Evolutionary conservation across 1,139 yeast species (phyloP).

Genomic region (Kodamaea fungicola): DNA sequence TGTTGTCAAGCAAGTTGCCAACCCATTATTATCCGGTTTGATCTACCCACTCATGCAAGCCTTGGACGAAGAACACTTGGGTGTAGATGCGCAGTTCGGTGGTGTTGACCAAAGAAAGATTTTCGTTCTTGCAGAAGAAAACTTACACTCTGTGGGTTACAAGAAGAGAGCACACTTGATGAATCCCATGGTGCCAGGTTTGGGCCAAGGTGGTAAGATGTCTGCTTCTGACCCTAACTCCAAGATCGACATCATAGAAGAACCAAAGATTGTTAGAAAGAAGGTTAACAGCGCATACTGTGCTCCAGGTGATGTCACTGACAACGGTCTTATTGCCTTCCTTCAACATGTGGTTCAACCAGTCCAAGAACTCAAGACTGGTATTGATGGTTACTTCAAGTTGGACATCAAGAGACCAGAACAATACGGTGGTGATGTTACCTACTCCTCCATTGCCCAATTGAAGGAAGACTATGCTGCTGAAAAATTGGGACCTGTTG

Average conservation of each 20-base stretch:
- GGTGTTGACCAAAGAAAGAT: slow-evolving; percentile 99
- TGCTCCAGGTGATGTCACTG: slow-evolving; percentile 90
- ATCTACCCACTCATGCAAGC: slow-evolving; percentile 99
- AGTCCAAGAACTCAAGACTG: slow-evolving; percentile 68
- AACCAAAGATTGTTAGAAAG: slow-evolving; percentile 82
- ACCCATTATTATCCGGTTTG: slow-evolving; percentile 89
- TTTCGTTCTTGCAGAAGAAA: slow-evolving; percentile 95
- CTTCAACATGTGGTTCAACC: slow-evolving; percentile 83
- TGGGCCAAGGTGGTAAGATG: slow-evolving; percentile 97
- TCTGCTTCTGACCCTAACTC: slow-evolving; percentile 98
- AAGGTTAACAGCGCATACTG: slow-evolving; percentile 92
- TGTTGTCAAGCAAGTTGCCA: slow-evolving; percentile 95
- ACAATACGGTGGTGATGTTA: slow-evolving; percentile 90
- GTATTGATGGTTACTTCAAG: slow-evolving; percentile 50
- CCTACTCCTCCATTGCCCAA: slow-evolving; percentile 64
- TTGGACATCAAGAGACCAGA: slow-evolving; percentile 89
- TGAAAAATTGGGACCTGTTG: slow-evolving; percentile 84
- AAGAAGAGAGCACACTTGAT: slow-evolving; percentile 96
- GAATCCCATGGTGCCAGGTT: slow-evolving; percentile 99
- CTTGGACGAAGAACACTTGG: slow-evolving; percentile 87
- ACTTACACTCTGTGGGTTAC: slow-evolving; percentile 82
- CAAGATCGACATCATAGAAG: slow-evolving; percentile 88
- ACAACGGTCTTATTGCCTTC: slow-evolving; percentile 86
- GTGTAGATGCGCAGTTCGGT: slow-evolving; percentile 93
- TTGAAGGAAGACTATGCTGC: slow-evolving; percentile 69